Evolutionary conservation across 805 yeast genomes (phyloP), one percentile per base, ranked within the genome.

Genomic region (Teunomyces lycoperdinae): DNA sequence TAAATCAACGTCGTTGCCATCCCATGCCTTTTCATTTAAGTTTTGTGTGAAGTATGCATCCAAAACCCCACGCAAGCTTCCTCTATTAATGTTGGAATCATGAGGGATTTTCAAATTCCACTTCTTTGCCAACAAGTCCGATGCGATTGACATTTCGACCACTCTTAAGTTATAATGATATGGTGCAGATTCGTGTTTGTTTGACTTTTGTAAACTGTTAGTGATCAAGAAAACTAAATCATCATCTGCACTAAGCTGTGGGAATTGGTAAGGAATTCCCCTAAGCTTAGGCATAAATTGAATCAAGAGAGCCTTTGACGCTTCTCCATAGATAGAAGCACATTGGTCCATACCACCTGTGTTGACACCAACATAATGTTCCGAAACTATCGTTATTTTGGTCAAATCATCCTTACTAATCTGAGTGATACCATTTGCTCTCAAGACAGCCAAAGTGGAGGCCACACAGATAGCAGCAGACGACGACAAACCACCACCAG

Each of bases 271-370:
- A 10, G 87, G 78, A 29, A 74, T 67, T 1, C 82, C 88, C 31
- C 60, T 66, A 42, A 85, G 68, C 50, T 70, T 61, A 2, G 91
- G 90, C 50, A 75, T 73, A 66, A 84, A 85, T 53, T 78, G 79
- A 14, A 85, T 80, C 53, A 77, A 74, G 46, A 84, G 64, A 1
- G 84, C 85, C 52, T 84, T 79, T 49, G 72, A 74, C 36, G 64
- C 67, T 56, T 77, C 80, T 16, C 90, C 89, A 53, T 77, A 83
- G 20, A 85, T 74, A 0, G 86, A 79, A 3, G 89, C 90, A 43
- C 85, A 77, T 65, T 85, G 90, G 60, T 85, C 90, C 86, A 85
- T 79, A 34, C 90, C 89, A n/a, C 90, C 91, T 31, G 84, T 81
- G 61, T 82, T 84, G 45, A 85, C 86, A 31, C 90, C 90, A 32